Percentiles rank a stretch among this genome's conserved stretches.
phyloP scores from a whole-genome alignment of 2,329 filamentous ascomycete genomes.

The Kalaharituber pfeilii region DNA sequence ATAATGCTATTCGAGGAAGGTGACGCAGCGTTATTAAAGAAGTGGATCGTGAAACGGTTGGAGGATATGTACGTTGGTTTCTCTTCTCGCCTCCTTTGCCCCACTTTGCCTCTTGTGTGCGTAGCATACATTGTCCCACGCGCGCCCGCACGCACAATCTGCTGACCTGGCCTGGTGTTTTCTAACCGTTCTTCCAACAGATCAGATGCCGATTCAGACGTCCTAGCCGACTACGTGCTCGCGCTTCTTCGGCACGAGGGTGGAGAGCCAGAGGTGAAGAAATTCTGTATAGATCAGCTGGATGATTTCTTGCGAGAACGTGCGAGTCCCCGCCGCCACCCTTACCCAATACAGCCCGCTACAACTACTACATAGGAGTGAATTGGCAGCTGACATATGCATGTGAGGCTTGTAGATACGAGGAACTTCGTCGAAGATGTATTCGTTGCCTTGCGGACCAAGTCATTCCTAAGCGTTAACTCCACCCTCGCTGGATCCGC shows the following conservation, averaged over 20 bases:
- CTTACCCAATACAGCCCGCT: no score
- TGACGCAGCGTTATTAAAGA: constrained; percentile 47
- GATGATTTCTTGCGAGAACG: constrained; percentile 58
- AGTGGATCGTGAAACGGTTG: constrained; percentile 60
- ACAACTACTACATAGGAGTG: no score
- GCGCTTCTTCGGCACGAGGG: constrained; percentile 57
- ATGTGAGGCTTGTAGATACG: constrained; percentile 32
- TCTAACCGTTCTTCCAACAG: constrained; percentile 32
- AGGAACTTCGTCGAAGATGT: constrained; percentile 51
- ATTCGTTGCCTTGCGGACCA: constrained; percentile 46
- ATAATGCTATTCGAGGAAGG: constrained; percentile 41
- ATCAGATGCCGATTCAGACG: constrained; percentile 63
- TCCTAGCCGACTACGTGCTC: constrained; percentile 70
- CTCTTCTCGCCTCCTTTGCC: not conserved
- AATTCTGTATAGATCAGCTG: constrained; percentile 53
- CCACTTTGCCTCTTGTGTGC: not conserved
- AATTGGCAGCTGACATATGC: no score
- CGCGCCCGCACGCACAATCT: no score
- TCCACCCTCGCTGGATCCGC: constrained; percentile 17
- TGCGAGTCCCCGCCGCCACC: constrained; percentile 24
- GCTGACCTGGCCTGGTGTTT: not conserved
- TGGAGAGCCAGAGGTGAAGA: constrained; percentile 43
- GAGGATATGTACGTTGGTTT: constrained; percentile 47
- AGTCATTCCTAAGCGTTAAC: constrained; percentile 38
- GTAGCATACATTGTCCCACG: not conserved